A percentile compares a stretch with the other conserved stretches of the same genome.
Evolutionary conservation across 208 protist species (phyloP).

Genomic region (Acanthamoeba lenticulata): DNA sequence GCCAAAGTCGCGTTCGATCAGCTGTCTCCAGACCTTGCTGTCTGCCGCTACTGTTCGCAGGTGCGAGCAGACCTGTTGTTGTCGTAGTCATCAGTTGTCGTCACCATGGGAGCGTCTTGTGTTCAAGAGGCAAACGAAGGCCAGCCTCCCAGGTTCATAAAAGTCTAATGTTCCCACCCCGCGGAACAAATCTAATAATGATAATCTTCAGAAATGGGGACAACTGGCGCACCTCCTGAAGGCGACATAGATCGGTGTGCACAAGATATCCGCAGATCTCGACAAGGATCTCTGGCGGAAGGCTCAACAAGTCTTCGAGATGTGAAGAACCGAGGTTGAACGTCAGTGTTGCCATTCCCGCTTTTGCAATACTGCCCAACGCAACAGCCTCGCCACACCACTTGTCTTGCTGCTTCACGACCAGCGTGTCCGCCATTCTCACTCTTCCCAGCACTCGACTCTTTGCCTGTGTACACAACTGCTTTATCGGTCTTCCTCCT

Average conservation of each 20-base stretch:
- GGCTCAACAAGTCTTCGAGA: slow-evolving; percentile 12
- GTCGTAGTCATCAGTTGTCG: not conserved
- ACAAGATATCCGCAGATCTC: not conserved
- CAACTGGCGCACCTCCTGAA: not conserved
- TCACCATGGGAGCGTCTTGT: no score
- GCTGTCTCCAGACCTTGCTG: slow-evolving; percentile 1
- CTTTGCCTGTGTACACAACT: no score
- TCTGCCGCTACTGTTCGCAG: not conserved
- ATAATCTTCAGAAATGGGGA: not conserved
- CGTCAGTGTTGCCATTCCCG: no score
- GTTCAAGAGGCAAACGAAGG: not conserved
- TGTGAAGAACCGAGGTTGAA: no score
- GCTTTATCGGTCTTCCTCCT: no score
- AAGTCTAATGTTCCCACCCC: not conserved
- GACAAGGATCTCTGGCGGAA: not conserved
- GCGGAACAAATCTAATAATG: not conserved
- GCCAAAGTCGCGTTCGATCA: not conserved
- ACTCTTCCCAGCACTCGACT: no score
- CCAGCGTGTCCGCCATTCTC: no score
- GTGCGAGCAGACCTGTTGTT: not conserved
- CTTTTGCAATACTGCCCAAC: no score
- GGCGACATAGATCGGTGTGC: not conserved
- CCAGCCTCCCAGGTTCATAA: not conserved
- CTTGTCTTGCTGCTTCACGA: no score
- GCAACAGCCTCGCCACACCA: no score